Conservation (phyloP, 1,284 basidiomycete genomes). For the Moesziomyces aphidis region DNA sequence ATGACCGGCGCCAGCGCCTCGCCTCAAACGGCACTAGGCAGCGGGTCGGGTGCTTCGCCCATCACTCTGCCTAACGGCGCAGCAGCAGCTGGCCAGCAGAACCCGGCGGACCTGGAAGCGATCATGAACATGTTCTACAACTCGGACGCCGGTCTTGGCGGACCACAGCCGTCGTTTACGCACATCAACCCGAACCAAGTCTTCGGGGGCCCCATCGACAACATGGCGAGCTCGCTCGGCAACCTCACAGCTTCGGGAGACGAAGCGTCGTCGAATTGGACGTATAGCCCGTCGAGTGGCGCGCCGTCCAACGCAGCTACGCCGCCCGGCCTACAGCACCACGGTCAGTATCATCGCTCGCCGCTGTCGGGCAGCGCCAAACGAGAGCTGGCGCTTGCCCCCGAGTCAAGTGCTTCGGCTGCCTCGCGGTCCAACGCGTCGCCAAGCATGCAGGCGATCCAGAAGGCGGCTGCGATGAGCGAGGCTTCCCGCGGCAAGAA, state of each 20-base stretch:
- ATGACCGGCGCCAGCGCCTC: conserved; percentile 26
- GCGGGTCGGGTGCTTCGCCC: conserved; percentile 40
- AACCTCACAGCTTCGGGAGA: conserved; percentile 47
- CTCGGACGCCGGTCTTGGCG: conserved; percentile 47
- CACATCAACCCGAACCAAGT: conserved; percentile 64
- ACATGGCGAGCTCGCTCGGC: conserved; percentile 25
- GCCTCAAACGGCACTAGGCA: conserved; percentile 34
- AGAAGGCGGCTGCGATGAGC: conserved; percentile 36
- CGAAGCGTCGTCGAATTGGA: conserved; percentile 55
- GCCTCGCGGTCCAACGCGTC: conserved; percentile 37
- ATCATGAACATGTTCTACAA: conserved; percentile 66
- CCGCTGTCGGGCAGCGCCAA: conserved; percentile 30
- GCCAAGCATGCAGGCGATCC: conserved; percentile 39
- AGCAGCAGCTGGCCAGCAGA: conserved; percentile 13
- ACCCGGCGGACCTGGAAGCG: conserved; percentile 48
- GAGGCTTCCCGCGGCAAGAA: conserved; percentile 32
- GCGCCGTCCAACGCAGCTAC: conserved; percentile 48
- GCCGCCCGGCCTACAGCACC: conserved; percentile 43
- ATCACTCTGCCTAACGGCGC: conserved; percentile 6
- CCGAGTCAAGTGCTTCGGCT: conserved; percentile 8
- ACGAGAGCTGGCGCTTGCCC: conserved; percentile 34
- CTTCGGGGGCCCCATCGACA: conserved; percentile 39
- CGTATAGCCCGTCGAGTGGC: conserved; percentile 58
- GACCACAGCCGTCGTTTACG: conserved; percentile 50
- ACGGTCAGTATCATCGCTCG: conserved; percentile 49